Evolutionary conservation across 805 yeast genomes (phyloP), one percentile per base, ranked within the genome.

Genomic region (Diddensiella caesifluorescens): DNA sequence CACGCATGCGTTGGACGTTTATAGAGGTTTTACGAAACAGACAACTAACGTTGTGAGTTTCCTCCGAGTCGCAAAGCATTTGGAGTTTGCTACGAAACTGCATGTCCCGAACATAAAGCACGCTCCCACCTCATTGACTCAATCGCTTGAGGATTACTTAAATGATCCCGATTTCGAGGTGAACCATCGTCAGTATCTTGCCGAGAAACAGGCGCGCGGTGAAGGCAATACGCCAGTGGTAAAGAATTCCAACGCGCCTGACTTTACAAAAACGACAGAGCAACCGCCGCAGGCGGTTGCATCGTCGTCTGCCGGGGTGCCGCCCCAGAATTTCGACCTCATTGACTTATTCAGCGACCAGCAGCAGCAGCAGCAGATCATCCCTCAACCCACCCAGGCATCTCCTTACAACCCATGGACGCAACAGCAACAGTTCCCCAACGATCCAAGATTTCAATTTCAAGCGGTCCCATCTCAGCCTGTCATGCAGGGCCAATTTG

Each of bases 101-200:
- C 89, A 82, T 55, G 95, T 92, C 25, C 98, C 98, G 27, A 89
- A 95, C 10, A 89, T 92, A 47, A 86, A 86, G 59, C 98, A 92
- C 64, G 97, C 97, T 1, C 97, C 97, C 18, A 89, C 97, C 2
- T 92, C 95, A 20, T 71, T 92, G 49, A 83, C 95, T 2, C 73
- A 79, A 25, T 80, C 94, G 10, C 73, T 92, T 47, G 92, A 87
- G 58, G 96, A 89, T 53, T 94, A 90, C 61, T 67, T 92, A 51
- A 74, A 80, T 50, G 97, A 90, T 57, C 87, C 89, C 5, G 80
- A 81, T 52, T 87, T 87, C 62, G 95, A 87, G 52, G 64, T 67
- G 5, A 87, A 85, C 59, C 75, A 94, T 60, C 68, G 79, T 46
- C 94, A 84, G 56, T 87, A 83, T 55, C 62, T 86, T 48, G 78